Evolutionary conservation across 495 filamentous ascomycete genomes (phyloP).

Genomic region (Xylaria flabelliformis): DNA sequence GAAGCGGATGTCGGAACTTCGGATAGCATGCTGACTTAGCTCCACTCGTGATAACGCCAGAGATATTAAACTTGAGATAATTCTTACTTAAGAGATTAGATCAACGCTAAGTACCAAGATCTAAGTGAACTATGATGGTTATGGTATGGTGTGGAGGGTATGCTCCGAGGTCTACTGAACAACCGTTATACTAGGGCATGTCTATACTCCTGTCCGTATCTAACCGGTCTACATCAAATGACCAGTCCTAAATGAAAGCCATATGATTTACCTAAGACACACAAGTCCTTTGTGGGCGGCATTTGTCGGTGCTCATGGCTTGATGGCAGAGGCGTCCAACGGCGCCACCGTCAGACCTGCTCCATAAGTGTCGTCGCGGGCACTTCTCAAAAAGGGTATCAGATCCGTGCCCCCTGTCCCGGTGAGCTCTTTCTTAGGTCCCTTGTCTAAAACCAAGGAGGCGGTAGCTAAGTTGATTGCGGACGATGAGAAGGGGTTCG

Average conservation of each 20-base stretch:
- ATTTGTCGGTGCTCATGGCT: conserved; percentile 19
- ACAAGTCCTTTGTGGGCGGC: conserved; percentile 6
- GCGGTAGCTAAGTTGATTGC: conserved; percentile 69
- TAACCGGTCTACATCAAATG: conserved; percentile 11
- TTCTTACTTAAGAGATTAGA: conserved; percentile 16
- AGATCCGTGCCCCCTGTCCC: conserved; percentile 91
- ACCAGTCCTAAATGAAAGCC: background rate
- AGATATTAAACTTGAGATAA: conserved; percentile 1
- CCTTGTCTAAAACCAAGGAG: conserved; percentile 35
- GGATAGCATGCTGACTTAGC: conserved; percentile 23
- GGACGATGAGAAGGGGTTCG: conserved; percentile 36
- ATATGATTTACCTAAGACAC: background rate
- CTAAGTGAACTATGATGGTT: background rate
- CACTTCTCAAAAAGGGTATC: conserved; percentile 92
- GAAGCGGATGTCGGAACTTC: conserved; percentile 37
- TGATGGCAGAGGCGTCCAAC: conserved; percentile 64
- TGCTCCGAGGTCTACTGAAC: too few relatives aligned
- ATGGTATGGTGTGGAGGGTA: background rate
- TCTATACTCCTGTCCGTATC: conserved; percentile 4
- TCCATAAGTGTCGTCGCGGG: conserved; percentile 89
- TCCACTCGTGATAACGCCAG: background rate
- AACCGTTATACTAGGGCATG: background rate
- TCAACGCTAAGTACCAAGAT: background rate
- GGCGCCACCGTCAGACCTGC: conserved; percentile 72
- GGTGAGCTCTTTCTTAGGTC: conserved; percentile 58